phyloP scores from a whole-genome alignment of 345 rosid species.

The Limnanthes douglasii region DNA sequence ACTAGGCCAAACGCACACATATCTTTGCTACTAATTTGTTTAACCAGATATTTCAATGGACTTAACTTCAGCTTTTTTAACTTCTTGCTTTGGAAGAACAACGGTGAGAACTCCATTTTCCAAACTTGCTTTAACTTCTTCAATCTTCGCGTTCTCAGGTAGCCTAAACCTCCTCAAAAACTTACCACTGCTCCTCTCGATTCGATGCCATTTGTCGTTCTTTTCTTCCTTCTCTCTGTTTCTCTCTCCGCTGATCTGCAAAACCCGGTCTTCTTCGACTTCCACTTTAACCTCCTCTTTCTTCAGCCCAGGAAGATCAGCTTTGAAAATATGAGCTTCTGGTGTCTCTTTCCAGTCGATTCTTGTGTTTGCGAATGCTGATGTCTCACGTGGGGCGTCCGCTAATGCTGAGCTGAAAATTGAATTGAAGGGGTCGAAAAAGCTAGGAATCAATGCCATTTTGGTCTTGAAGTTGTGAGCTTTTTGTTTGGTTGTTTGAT shows the following conservation, averaged over 20 bases:
- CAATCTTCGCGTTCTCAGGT: conserved; percentile 26
- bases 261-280: conserved; percentile 19
- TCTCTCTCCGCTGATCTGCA: conserved; percentile 27
- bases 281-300: conserved; percentile 35
- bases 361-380: no score
- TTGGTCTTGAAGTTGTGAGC: no score
- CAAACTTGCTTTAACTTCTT: conserved; percentile 23
- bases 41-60: conserved; percentile 26
- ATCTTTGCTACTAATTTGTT: no score
- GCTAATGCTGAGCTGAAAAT: no score
- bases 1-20: no score
- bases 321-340: conserved; percentile 20
- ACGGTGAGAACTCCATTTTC: conserved; percentile 34
- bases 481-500: no score
- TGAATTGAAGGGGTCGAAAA: no score
- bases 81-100: conserved; percentile 18
- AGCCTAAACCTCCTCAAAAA: conserved; percentile 29
- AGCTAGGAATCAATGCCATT: no score
- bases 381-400: no score
- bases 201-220: conserved; percentile 25
- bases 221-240: conserved; percentile 13
- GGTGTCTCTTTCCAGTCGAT: conserved; percentile 45
- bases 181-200: conserved; percentile 21
- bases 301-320: conserved; percentile 32
- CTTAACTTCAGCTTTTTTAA: conserved; percentile 20